These are phyloP conservation scores for Xylariaceae sp. DNA, from an alignment of 2,329 filamentous ascomycete species.

Conservation along the genomic window DNA sequence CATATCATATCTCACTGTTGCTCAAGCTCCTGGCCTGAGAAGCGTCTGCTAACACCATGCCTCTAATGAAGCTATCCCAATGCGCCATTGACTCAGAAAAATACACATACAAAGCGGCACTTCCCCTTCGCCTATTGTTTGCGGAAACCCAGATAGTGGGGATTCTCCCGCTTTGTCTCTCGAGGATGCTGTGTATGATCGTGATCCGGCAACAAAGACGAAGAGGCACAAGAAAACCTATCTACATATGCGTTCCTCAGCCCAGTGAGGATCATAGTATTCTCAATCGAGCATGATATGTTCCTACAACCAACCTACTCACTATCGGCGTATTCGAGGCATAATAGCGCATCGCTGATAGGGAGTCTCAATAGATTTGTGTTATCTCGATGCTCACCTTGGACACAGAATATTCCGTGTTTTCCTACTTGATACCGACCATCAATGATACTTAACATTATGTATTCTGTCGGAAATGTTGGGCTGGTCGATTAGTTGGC, in stretches of 20 bases:
- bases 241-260: neutral
- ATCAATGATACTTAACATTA: neutral
- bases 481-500: neutral
- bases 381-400: no score
- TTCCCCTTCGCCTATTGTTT: slow-evolving; percentile 25
- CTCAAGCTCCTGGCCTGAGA: neutral
- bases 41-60: neutral
- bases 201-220: slow-evolving; percentile 22
- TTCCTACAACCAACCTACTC: neutral
- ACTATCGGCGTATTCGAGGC: no score
- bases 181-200: slow-evolving; percentile 15
- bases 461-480: neutral
- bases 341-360: no score
- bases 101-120: slow-evolving; percentile 20
- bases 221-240: neutral
- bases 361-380: no score
- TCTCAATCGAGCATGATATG: neutral
- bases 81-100: slow-evolving; percentile 19
- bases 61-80: slow-evolving; percentile 18
- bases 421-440: no score
- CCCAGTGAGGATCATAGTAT: neutral
- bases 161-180: slow-evolving; percentile 23
- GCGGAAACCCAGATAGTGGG: slow-evolving; percentile 20
- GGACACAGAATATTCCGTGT: no score
- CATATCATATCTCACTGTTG: neutral